These are phyloP conservation scores for Datura wrightii DNA, from an alignment of 257 asterid species.

Conservation along the genomic window DNA sequence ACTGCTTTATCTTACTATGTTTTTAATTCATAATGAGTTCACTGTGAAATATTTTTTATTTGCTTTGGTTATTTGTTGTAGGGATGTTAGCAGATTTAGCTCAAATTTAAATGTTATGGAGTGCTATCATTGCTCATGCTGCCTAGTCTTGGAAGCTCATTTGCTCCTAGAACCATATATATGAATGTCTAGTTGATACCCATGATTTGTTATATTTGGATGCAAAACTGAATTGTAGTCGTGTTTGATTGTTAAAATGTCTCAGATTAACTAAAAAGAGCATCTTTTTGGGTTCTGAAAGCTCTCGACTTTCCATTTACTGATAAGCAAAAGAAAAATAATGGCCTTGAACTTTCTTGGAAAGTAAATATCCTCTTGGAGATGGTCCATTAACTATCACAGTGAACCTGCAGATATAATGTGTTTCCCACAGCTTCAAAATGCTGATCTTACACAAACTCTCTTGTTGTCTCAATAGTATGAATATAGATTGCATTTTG, in stretches of 20 bases:
- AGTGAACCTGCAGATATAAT: not conserved
- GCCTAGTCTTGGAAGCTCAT: not conserved
- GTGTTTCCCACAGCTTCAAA: not conserved
- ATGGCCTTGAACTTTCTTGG: not conserved
- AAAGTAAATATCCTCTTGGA: not conserved
- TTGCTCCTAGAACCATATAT: not conserved
- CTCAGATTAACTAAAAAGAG: not conserved
- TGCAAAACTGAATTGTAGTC: not conserved
- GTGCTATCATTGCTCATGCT: not conserved
- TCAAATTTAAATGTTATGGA: not conserved
- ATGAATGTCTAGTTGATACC: not conserved
- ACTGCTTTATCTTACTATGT: not conserved
- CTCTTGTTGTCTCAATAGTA: not conserved
- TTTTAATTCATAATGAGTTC: not conserved
- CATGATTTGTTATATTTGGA: not conserved
- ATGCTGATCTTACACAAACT: not conserved
- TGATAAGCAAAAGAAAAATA: not conserved
- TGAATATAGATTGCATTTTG: not conserved
- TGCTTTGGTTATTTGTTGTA: not conserved
- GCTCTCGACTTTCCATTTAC: not conserved
- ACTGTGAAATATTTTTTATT: not conserved
- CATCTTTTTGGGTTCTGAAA: not conserved
- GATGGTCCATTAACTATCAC: not conserved
- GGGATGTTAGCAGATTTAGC: not conserved
- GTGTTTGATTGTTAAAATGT: constrained; percentile 1